A percentile compares a stretch with the other conserved stretches of the same genome.
These are phyloP conservation scores for Starmerella etchellsii DNA, from an alignment of 805 yeast genomes.

Conservation along the genomic window DNA sequence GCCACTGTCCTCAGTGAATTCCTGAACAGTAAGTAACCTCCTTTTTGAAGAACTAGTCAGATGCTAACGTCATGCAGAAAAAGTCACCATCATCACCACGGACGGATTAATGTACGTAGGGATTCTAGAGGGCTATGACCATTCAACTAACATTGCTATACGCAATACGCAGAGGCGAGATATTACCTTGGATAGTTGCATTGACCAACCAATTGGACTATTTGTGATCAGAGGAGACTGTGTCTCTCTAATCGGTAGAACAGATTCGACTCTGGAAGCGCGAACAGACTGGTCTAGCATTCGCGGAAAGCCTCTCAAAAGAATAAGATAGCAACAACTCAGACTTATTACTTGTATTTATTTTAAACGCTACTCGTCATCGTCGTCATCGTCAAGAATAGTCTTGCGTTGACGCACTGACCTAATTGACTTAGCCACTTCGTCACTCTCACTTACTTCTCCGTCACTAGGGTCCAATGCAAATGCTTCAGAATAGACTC, in stretches of 20 bases:
- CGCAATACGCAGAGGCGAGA: slow-evolving; percentile 23
- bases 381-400: slow-evolving; percentile 14
- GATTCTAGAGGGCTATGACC: slow-evolving; percentile 28
- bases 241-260: slow-evolving; percentile 26
- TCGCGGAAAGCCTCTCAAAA: slow-evolving; percentile 16
- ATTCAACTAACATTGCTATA: slow-evolving; percentile 27
- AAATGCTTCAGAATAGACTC: slow-evolving; percentile 15
- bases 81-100: slow-evolving; percentile 25
- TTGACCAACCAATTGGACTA: slow-evolving; percentile 24
- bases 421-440: slow-evolving; percentile 15
- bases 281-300: slow-evolving; percentile 27
- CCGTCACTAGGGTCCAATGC: slow-evolving; percentile 28
- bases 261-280: slow-evolving; percentile 25
- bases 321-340: slow-evolving; percentile 13
- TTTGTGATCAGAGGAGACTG: slow-evolving; percentile 29
- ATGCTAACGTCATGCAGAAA: slow-evolving; percentile 16
- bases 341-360: background rate
- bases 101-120: slow-evolving; percentile 28
- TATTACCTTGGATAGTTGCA: slow-evolving; percentile 13
- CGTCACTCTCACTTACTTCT: slow-evolving; percentile 12
- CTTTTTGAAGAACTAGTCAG: too few relatives aligned
- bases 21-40: slow-evolving; percentile 20
- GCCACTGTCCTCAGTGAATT: slow-evolving; percentile 14
- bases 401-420: slow-evolving; percentile 4
- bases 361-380: background rate